Conservation (phyloP, 2,329 filamentous ascomycete species). For the Rutstroemia sp. region DNA sequence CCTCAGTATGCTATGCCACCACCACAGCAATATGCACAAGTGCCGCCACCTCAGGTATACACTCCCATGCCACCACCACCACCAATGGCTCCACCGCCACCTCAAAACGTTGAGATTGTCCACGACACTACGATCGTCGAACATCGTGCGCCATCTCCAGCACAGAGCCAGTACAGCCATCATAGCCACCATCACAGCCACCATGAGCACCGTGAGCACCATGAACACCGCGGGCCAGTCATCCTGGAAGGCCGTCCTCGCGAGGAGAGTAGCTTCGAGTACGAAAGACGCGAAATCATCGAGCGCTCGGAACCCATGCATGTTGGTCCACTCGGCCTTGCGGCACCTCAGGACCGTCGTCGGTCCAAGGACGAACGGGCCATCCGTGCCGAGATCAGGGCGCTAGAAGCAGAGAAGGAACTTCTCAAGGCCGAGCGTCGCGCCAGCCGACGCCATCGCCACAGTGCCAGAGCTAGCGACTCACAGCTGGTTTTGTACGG, state of each 20-base stretch:
- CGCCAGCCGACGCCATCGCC: conserved; percentile 41
- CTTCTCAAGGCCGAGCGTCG: conserved; percentile 50
- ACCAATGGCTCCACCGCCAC: conserved; percentile 17
- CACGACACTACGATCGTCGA: conserved; percentile 39
- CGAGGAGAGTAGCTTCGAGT: conserved; percentile 16
- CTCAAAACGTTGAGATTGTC: conserved; percentile 33
- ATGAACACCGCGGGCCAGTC: conserved; percentile 31
- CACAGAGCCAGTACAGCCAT: conserved; percentile 3
- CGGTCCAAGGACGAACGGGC: conserved; percentile 40
- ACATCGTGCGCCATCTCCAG: conserved; percentile 16
- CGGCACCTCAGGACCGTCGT: conserved; percentile 31
- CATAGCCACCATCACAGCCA: not conserved
- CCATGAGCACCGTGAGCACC: conserved; percentile 18
- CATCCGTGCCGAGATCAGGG: conserved; percentile 60
- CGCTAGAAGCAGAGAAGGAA: conserved; percentile 30
- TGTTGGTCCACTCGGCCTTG: conserved; percentile 37
- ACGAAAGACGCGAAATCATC: conserved; percentile 19
- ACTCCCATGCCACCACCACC: conserved; percentile 6
- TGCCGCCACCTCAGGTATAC: conserved; percentile 12
- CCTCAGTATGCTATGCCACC: conserved; percentile 7
- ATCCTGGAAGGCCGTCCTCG: conserved; percentile 34
- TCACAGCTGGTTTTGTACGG: conserved; percentile 59
- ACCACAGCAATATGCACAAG: conserved; percentile 8
- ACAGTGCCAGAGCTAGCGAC: conserved; percentile 44
- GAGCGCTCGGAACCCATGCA: conserved; percentile 25